phyloP scores from a whole-genome alignment of 1,284 basidiomycete genomes.

The Marasmius tenuissimus region DNA sequence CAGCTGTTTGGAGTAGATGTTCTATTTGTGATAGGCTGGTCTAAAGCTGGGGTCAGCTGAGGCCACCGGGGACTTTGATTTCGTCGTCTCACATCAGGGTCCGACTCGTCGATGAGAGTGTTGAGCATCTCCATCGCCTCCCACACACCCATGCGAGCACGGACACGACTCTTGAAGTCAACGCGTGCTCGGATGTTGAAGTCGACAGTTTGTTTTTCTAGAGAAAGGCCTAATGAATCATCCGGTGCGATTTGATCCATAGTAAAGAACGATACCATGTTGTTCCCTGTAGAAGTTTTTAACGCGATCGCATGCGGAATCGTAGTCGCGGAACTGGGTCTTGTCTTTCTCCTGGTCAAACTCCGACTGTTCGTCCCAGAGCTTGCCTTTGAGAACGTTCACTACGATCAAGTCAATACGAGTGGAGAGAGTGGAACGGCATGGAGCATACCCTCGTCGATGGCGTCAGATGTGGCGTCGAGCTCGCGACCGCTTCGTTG shows the following conservation, averaged over 20 bases:
- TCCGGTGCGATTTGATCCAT: not conserved
- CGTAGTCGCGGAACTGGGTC: conserved; percentile 68
- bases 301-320: conserved; percentile 83
- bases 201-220: conserved; percentile 85
- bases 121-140: conserved; percentile 90
- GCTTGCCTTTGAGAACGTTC: conserved; percentile 62
- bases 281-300: conserved; percentile 88
- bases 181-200: conserved; percentile 79
- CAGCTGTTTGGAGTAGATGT: conserved; percentile 89
- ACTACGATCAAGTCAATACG: conserved; percentile 37
- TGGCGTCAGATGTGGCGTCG: conserved; percentile 70
- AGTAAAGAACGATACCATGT: conserved; percentile 50
- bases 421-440: not conserved
- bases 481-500: conserved; percentile 37
- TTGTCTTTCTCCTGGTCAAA: conserved; percentile 84
- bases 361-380: conserved; percentile 61
- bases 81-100: conserved; percentile 65
- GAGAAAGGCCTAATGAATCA: not conserved
- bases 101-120: conserved; percentile 86
- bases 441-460: conserved; percentile 61
- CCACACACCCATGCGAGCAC: conserved; percentile 74
- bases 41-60: conserved; percentile 32
- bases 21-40: conserved; percentile 84
- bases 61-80: not conserved
- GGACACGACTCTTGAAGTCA: conserved; percentile 65